These are phyloP conservation scores for Biscogniauxia mediterranea DNA, from an alignment of 2,329 filamentous ascomycete species.

Conservation along the genomic window DNA sequence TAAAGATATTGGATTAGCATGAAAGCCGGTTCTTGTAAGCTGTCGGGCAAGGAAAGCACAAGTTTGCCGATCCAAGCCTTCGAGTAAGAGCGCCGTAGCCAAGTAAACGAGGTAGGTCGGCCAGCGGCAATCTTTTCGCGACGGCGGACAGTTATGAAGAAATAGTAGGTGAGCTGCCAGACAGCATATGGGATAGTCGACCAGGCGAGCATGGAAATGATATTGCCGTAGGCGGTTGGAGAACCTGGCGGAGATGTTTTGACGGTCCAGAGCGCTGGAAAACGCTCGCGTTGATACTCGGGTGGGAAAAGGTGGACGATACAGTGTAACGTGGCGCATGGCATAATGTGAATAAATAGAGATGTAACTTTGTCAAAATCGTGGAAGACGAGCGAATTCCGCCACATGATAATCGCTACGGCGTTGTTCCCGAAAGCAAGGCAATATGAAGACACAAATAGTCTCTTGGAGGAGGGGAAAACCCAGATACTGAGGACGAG, in stretches of 20 bases:
- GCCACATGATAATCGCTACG: conserved; percentile 97
- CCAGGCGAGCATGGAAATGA: conserved; percentile 88
- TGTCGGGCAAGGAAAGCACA: conserved; percentile 73
- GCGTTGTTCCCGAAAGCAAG: conserved; percentile 96
- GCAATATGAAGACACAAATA: conserved; percentile 91
- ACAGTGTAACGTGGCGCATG: conserved; percentile 88
- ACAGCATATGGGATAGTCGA: conserved; percentile 87
- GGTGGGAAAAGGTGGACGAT: conserved; percentile 77
- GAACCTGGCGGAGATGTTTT: conserved; percentile 67
- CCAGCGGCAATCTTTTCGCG: conserved; percentile 94
- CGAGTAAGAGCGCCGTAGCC: conserved; percentile 88
- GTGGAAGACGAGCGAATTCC: conserved; percentile 97
- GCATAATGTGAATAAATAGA: conserved; percentile 99
- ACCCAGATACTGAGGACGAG: conserved; percentile 81
- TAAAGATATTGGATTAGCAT: conserved; percentile 96
- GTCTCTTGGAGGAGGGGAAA: conserved; percentile 84
- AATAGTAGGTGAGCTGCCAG: conserved; percentile 92
- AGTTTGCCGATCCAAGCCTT: conserved; percentile 85
- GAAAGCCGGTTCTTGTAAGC: conserved; percentile 82
- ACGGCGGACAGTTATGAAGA: conserved; percentile 92
- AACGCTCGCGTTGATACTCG: conserved; percentile 64
- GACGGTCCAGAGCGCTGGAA: conserved; percentile 84
- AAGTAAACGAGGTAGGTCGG: conserved; percentile 94
- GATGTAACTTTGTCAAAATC: conserved; percentile 97
- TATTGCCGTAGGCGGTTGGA: conserved; percentile 72